These are phyloP conservation scores for Vararia minispora DNA, from an alignment of 768 basidiomycete genomes.

Conservation along the genomic window DNA sequence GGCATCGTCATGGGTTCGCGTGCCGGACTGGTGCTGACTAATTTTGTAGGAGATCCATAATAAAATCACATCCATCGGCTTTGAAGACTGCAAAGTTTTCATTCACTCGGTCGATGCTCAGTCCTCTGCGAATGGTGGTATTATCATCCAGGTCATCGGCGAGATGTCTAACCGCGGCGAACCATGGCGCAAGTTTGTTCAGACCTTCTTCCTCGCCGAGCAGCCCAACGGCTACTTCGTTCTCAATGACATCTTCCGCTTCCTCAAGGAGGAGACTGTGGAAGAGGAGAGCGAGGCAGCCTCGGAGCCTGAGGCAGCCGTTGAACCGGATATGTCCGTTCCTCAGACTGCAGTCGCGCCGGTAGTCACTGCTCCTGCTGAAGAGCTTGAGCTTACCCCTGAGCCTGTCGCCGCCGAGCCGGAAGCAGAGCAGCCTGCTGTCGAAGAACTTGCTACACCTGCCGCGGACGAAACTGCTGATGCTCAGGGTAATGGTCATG, in stretches of 20 bases:
- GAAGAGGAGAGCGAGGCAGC: constrained; percentile 71
- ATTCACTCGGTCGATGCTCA: constrained; percentile 98
- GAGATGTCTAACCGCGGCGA: constrained; percentile 94
- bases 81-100: constrained; percentile 96
- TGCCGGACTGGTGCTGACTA: neutral
- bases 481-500: constrained; percentile 16
- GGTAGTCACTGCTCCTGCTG: constrained; percentile 20
- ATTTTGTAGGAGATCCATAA: constrained; percentile 82
- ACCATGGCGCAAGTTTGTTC: constrained; percentile 96
- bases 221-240: constrained; percentile 99
- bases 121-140: constrained; percentile 87
- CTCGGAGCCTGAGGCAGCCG: constrained; percentile 2
- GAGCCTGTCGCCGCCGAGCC: constrained; percentile 26
- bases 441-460: constrained; percentile 19
- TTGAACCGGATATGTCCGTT: constrained; percentile 36
- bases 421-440: no score
- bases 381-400: constrained; percentile 21
- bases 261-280: constrained; percentile 90
- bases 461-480: constrained; percentile 27
- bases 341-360: constrained; percentile 17
- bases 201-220: constrained; percentile 99
- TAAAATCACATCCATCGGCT: constrained; percentile 89
- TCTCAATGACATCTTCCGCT: constrained; percentile 99
- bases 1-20: constrained; percentile 4
- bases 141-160: constrained; percentile 98